Conservation (phyloP, 73 alveolate species). For the Breviolum minutum region DNA sequence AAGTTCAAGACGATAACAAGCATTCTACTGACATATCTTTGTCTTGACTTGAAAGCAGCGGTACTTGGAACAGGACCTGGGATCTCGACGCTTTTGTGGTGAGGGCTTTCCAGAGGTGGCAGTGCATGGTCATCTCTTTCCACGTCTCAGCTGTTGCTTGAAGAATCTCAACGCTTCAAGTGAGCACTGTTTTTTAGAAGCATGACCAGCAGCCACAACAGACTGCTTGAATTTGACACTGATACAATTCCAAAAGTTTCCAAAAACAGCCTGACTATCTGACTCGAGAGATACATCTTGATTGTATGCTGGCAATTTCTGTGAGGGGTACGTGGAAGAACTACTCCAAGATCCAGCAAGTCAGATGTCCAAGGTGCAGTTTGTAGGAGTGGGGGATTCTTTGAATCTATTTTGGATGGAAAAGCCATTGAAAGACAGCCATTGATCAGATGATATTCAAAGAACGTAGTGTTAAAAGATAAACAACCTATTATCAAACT, state of each 20-base stretch:
- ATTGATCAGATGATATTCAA: no score
- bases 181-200: no score
- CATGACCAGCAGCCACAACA: no score
- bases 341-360: constrained; percentile 43
- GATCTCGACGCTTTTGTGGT: constrained; percentile 66
- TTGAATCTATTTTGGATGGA: background rate
- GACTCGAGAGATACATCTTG: background rate
- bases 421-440: no score
- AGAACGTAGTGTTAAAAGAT: no score
- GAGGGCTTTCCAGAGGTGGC: constrained; percentile 85
- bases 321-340: constrained; percentile 73
- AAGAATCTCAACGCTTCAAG: no score
- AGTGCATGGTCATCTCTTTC: no score
- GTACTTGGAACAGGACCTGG: constrained; percentile 43
- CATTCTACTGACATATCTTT: background rate
- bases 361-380: constrained; percentile 60
- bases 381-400: background rate
- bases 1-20: no score
- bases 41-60: background rate
- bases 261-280: background rate
- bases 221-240: background rate
- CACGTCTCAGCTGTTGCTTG: no score
- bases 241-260: background rate
- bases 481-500: no score
- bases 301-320: background rate